A percentile compares a stretch with the other conserved stretches of the same genome.
These are phyloP conservation scores for Boletellus deceptivus DNA, from an alignment of 1,284 basidiomycete species.

Conservation along the genomic window DNA sequence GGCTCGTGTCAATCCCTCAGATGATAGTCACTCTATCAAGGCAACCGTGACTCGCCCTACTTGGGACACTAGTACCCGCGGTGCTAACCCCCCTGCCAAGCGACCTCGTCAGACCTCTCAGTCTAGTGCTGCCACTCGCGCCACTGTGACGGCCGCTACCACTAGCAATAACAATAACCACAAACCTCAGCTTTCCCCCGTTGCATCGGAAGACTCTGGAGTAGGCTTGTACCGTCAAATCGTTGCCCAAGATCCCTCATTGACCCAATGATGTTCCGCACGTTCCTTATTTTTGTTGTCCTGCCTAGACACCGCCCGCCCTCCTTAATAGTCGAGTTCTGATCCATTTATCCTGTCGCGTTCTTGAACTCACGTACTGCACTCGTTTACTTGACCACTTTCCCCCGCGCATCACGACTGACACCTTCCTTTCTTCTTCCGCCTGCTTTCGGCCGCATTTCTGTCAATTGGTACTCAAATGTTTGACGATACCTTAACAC, in stretches of 20 bases:
- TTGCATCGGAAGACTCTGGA: slow-evolving; percentile 81
- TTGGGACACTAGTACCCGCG: slow-evolving; percentile 65
- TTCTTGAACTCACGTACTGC: slow-evolving; percentile 27
- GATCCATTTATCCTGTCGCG: slow-evolving; percentile 19
- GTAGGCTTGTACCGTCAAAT: slow-evolving; percentile 79
- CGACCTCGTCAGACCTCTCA: slow-evolving; percentile 70
- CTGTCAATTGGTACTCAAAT: slow-evolving; percentile 28
- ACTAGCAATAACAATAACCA: slow-evolving; percentile 17
- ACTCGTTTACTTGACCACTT: slow-evolving; percentile 24
- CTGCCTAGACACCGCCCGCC: slow-evolving; percentile 22
- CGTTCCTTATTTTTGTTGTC: slow-evolving; percentile 16
- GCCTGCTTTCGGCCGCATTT: slow-evolving; percentile 23
- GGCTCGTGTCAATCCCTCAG: slow-evolving; percentile 39
- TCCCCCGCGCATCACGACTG: slow-evolving; percentile 28
- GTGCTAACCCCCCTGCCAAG: slow-evolving; percentile 43
- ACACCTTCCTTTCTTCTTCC: slow-evolving; percentile 32
- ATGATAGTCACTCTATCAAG: slow-evolving; percentile 63
- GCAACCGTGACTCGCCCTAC: slow-evolving; percentile 67
- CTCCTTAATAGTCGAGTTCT: slow-evolving; percentile 25
- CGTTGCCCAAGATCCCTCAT: slow-evolving; percentile 67
- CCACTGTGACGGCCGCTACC: slow-evolving; percentile 17
- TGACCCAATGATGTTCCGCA: slow-evolving; percentile 46
- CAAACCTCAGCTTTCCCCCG: slow-evolving; percentile 65
- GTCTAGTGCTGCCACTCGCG: slow-evolving; percentile 47
- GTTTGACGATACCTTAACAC: slow-evolving; percentile 37